Base-by-base conservation (phyloP, 176 grass and related monocot genomes). In the Oropetium thomaeum region DNA sequence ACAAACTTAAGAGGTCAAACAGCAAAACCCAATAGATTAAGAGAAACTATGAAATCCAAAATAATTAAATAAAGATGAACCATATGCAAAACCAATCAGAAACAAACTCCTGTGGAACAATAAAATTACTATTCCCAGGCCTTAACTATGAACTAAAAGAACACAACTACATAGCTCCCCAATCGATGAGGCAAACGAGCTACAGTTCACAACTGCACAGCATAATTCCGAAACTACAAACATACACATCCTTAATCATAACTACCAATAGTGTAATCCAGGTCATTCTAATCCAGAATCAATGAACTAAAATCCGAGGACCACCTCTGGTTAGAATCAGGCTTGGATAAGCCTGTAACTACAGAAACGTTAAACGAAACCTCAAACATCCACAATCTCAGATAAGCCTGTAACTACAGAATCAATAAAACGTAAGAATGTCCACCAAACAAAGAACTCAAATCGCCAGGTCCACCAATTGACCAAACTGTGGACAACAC, bases 81-180 rank as follows among this genome's bases (percentile, higher is more conserved):
- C 75, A 66, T 74, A 4, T 42, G 44, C 78, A 3, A 59, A 82
- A 78, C 26, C 11, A 78, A 61, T 27, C 34, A 59, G 1, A 82
- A 48, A 51, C 23, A 47, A 31, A 62, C 65, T 62, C 38, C 9
- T 10, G 23, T 12, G 28, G 67, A 60, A 15, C 20, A 69, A 37
- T 62, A 32, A 80, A 68, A 62, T 34, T 68, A 28, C 26, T 19
- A 72, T 61, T 42, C 34, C 20, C 25, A 78, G 74, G 32, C 67
- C 65, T 22, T 7, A 22, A 59, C 74, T 60, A 39, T 40, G 58
- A 58, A 78, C 5, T 23, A 73, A 47, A 61, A 60, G 11, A 32
- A 68, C 14, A 71, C 20, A 52, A 52, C 20, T 52, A 20, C 7
- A 22, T 2, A 22, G 19, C 49, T 22, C 49, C n/a, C 7, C 20